Evolutionary conservation across 2,329 filamentous ascomycete genomes (phyloP).

Genomic region (Diaporthe helianthi): DNA sequence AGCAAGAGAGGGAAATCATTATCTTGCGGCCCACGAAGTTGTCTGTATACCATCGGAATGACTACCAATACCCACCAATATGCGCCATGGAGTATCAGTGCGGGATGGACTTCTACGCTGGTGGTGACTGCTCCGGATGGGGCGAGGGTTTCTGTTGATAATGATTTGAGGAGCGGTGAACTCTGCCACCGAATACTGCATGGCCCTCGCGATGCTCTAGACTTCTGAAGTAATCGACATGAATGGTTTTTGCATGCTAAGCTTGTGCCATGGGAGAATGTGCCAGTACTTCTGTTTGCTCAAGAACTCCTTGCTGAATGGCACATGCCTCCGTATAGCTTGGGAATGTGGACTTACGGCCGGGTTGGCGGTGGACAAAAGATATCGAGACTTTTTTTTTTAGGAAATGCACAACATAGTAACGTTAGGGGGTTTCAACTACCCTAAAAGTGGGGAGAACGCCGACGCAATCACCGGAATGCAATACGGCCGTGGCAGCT

Average conservation of each 20-base stretch:
- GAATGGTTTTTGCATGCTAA: fast-evolving
- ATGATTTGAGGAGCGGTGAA: too few relatives aligned
- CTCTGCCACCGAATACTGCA: fast-evolving
- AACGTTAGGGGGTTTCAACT: too few relatives aligned
- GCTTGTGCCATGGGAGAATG: neutral
- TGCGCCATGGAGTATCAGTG: slow-evolving; percentile 23
- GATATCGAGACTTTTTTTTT: too few relatives aligned
- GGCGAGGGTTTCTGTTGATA: slow-evolving; percentile 19
- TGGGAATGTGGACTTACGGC: too few relatives aligned
- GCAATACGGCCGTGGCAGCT: too few relatives aligned
- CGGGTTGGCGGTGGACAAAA: too few relatives aligned
- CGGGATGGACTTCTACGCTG: slow-evolving; percentile 18
- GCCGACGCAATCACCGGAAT: too few relatives aligned
- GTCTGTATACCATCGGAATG: slow-evolving; percentile 24
- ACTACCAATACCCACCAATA: slow-evolving; percentile 26
- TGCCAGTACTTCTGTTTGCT: too few relatives aligned
- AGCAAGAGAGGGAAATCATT: neutral
- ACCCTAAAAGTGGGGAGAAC: too few relatives aligned
- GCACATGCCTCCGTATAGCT: too few relatives aligned
- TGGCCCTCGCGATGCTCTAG: neutral
- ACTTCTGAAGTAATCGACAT: neutral
- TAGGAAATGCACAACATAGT: too few relatives aligned
- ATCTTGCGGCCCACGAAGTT: neutral
- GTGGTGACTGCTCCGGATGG: slow-evolving; percentile 32
- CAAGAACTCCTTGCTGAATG: too few relatives aligned